Evolutionary conservation across 176 grass and related monocot genomes (phyloP).

Genomic region (Musa troglodytarum): DNA sequence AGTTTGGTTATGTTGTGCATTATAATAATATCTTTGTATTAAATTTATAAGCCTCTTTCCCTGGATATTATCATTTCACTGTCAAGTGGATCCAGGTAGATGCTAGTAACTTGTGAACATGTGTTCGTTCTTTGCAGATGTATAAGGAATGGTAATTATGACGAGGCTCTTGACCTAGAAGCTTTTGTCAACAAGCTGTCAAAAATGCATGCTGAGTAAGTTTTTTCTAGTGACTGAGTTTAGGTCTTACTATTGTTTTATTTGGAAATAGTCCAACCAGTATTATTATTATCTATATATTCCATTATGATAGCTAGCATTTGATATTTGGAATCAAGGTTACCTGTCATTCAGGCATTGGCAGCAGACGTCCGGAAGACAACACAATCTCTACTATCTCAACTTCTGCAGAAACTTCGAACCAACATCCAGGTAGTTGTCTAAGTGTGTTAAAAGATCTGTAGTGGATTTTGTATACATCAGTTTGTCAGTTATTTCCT

Average conservation of each 20-base stretch:
- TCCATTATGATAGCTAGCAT: constrained; percentile 16
- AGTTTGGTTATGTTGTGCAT: neutral
- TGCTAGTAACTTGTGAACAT: neutral
- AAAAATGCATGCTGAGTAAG: constrained; percentile 92
- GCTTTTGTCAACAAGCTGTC: constrained; percentile 80
- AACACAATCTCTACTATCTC: constrained; percentile 81
- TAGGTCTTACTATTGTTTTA: constrained; percentile 12
- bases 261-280: neutral
- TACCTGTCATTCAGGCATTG: constrained; percentile 91
- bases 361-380: constrained; percentile 83
- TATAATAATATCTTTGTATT: no score
- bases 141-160: constrained; percentile 99
- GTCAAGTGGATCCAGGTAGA: neutral
- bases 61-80: neutral
- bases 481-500: no score
- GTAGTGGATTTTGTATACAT: neutral
- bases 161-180: constrained; percentile 97
- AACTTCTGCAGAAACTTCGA: constrained; percentile 95
- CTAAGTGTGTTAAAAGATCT: neutral
- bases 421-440: constrained; percentile 80
- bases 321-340: constrained; percentile 61
- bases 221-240: constrained; percentile 5
- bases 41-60: no score
- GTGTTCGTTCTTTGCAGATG: constrained; percentile 32
- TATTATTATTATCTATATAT: constrained; percentile 2